These are phyloP conservation scores for Ustilago trichophora DNA, from an alignment of 1,284 basidiomycete genomes.

Conservation along the genomic window DNA sequence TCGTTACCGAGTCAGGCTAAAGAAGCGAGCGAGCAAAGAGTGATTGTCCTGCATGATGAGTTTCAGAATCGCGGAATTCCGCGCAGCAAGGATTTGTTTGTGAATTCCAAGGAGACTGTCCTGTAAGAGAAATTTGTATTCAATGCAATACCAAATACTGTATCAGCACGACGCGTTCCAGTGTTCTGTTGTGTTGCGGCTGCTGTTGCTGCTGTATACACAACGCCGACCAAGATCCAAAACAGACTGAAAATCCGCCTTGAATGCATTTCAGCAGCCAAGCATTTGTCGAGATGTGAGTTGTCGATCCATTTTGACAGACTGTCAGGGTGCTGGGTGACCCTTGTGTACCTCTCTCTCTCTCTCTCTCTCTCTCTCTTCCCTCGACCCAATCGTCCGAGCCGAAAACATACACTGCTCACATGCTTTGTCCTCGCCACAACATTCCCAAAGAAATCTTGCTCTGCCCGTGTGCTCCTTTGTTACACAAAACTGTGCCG, in stretches of 20 bases:
- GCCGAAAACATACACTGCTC: not conserved
- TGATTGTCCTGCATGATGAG: no score
- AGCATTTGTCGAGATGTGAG: slow-evolving; percentile 5
- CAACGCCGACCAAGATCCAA: no score
- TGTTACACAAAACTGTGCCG: not conserved
- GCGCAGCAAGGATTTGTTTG: no score
- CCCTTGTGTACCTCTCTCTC: no score
- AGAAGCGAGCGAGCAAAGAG: no score
- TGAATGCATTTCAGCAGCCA: no score
- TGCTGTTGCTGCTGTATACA: not conserved
- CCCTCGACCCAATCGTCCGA: not conserved
- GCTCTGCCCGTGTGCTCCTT: not conserved
- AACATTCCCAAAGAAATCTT: slow-evolving; percentile 4
- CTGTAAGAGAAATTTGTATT: no score
- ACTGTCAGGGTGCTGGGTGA: slow-evolving; percentile 7
- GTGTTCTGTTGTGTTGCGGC: not conserved
- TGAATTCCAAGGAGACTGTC: no score
- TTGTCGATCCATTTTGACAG: slow-evolving; percentile 11
- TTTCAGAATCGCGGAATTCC: no score
- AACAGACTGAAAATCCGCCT: no score
- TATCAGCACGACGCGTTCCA: slow-evolving; percentile 8
- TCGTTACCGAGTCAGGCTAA: no score
- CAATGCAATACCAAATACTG: no score
- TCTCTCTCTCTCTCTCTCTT: not conserved
- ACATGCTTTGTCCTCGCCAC: not conserved